Base-by-base conservation (phyloP, 1,139 yeast species). In the Arxiozyma slooffiae region DNA sequence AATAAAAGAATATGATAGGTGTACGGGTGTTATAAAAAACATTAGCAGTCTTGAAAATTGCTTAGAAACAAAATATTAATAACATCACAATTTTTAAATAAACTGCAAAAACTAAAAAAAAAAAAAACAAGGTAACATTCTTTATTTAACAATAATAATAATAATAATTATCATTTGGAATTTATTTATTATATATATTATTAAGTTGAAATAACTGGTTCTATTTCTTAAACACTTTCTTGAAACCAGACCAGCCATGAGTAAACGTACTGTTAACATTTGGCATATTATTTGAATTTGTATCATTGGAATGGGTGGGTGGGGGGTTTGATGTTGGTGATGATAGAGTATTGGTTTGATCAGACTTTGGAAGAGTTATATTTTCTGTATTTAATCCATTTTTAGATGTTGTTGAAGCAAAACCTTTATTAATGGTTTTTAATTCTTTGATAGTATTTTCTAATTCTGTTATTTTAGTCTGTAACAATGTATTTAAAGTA, bases 401-500 rank as follows among this genome's bases (percentile, higher is more conserved):
- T 30, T 14, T 41, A 26, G 44, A 16, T 14, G 30, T 14, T n/a
- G 37, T 2, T 11, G n/a, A 22, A 39, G 18, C 24, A 24, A 39
- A 48, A 14, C 20, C 55, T 38, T 61, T 67, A 46, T 68, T 52
- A 17, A 63, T 61, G 26, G 54, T 58, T 50, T 66, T 57, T 42
- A 68, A 56, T 7, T 58, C 56, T 26, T 57, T 50, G 1, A 55
- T 44, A 11, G 24, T 23, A 18, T 37, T 38, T 36, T 68, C 61
- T 39, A 70, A 58, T 16, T 57, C 57, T 34, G 57, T 59, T 2
- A 71, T 53, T 41, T 64, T 64, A 42, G 84, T 90, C 54, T 78
- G 81, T 24, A 78, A 60, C 40, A 68, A 64, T 52, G 75, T 67
- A 55, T 79, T 79, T 53, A 74, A 71, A 47, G 71, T 76, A 81